Base-by-base conservation (phyloP, 352 stramenopile genomes). In the Globisporangium iwayamae region DNA sequence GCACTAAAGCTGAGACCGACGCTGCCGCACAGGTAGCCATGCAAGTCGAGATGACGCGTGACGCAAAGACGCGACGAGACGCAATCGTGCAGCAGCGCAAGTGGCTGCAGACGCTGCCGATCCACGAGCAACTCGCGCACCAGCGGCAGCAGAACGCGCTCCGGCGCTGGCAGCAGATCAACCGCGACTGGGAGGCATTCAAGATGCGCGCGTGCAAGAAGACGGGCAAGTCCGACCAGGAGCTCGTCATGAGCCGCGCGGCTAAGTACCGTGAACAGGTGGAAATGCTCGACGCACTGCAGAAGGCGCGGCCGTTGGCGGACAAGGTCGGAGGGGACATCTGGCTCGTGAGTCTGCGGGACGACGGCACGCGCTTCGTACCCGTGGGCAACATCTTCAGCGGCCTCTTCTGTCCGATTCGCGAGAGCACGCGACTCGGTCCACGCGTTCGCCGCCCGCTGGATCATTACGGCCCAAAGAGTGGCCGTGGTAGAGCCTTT, bases 341-440 rank as follows among this genome's bases (percentile, higher is more conserved):
- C 50, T 98, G 93, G 92, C 73, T 94, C n/a, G 96, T 96, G 70
- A 94, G 74, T 48, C 67, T 98, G 25, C 81, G 92, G 7, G 78
- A 84, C 47, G 82, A 96, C 51, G 87, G 89, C 25, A 96, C 89
- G 34, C 89, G 91, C 34, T 94, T 79, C 38, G 90, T 97, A 16
- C 85, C 78, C 4, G 89, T 98, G 32, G 93, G 93, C 3, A 97
- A 97, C 60, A 96, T 97, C 62, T 98, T 98, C 66, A 97, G 81
- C 45, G 93, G 92, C 0, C 74, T 98, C 14, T 97, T 85, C 65
- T 98, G 87, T 64, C 87, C 87, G 9, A 92, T 97, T 45, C 75
- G 85, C 16, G 84, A 95, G 57, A 88, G 76, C 59, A 80, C 75
- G 28, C 73, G 69, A 32, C 55, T 89, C 11, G 81, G 81, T 18